Evolutionary conservation across 495 filamentous ascomycete species (phyloP), one percentile per base, ranked within the genome.

Genomic region (Beverwykella pulmonaria): DNA sequence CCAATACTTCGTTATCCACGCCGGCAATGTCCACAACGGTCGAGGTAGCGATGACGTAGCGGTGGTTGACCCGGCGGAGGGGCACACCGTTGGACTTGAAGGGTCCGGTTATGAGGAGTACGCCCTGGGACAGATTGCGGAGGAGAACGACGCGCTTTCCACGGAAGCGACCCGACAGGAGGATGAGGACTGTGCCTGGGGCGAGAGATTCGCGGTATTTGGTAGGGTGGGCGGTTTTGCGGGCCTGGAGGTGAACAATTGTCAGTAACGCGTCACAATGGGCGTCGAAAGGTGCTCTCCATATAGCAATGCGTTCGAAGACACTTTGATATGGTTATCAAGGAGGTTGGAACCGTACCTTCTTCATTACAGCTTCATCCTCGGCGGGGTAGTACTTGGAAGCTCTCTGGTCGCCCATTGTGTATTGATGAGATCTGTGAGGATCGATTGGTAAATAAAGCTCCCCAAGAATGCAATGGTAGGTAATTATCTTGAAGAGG

Each of bases 1-100:
- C 90, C 69, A 98, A 76, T 75, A 90, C 89, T 77, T 86, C 85
- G 75, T 83, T 73, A 80, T 97, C 92, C 73, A 97, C 79, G 76
- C 91, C 91, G 72, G 84, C 77, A 59, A 98, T 80, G 77, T 97
- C 90, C 68, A 99, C 86, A 77, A 88, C 90, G 74, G 88, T 88
- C 74, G 89, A 94, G 73, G 95, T 99, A 75, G 93, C 93, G 79
- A 98, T 98, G 67, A 99, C 95, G 81, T 98, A 99, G 84, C 95
- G 89, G 74, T 93, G 82, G 84, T 99, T 99, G 76, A 99, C 94
- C 80, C 95, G 87, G 77, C 95, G 88, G 75, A 99, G 89, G 65
- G 95, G 95, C 64, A 99, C 95, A 81, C 95, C 95, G 83, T 99
- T 99, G 83, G 97, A 88, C 87, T 96, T 98, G 89, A 97, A 99